Conservation (phyloP, 441 rosid species). For the Breynia disticha region DNA sequence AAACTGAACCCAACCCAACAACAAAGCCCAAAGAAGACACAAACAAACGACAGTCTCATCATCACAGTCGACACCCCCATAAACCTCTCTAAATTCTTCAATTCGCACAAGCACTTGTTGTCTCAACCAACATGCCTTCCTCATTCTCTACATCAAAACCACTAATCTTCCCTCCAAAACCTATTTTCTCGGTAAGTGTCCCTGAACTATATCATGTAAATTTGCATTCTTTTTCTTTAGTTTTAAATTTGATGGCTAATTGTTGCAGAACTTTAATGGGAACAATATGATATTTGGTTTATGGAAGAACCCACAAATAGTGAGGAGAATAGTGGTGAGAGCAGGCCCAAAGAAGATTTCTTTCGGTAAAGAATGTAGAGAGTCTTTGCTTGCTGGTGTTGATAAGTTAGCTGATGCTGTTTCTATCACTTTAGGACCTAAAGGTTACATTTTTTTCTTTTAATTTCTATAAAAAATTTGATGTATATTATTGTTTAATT, state of each 20-base stretch:
- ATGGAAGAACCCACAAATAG: conserved; percentile 18
- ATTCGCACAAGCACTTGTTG: background rate
- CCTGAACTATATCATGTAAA: background rate
- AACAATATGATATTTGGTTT: conserved; percentile 18
- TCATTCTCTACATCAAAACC: conserved; percentile 14
- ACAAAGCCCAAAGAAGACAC: too few species aligned
- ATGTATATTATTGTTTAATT: background rate
- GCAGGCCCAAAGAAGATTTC: conserved; percentile 70
- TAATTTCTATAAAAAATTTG: too few species aligned
- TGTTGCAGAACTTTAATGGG: conserved; percentile 34
- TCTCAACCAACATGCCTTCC: conserved; percentile 10
- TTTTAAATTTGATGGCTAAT: conserved; percentile 2
- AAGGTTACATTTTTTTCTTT: too few species aligned
- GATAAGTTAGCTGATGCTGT: conserved; percentile 91
- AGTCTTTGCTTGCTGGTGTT: conserved; percentile 67
- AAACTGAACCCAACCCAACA: too few species aligned
- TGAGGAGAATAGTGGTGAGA: conserved; percentile 41
- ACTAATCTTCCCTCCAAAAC: conserved; percentile 10
- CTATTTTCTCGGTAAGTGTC: conserved; percentile 14
- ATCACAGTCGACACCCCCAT: background rate
- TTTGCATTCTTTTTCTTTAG: background rate
- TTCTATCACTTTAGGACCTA: conserved; percentile 79
- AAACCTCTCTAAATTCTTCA: conserved; percentile 10
- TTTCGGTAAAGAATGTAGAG: conserved; percentile 60
- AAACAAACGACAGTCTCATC: background rate